A percentile compares a stretch with the other conserved stretches of the same genome.
Conservation (phyloP, 2,329 filamentous ascomycete species). For the Cercospora beticola region DNA sequence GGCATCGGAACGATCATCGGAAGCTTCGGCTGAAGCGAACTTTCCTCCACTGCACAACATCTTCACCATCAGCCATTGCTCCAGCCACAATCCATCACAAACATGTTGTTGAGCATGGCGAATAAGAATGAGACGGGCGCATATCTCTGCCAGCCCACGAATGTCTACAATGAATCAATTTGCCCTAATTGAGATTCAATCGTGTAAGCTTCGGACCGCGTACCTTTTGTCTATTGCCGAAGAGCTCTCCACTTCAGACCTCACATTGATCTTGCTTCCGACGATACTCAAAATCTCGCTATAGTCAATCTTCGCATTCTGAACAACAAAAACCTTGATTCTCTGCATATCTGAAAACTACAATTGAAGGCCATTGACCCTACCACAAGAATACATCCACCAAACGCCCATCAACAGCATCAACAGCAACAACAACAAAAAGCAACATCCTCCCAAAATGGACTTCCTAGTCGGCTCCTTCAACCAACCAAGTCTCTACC, state of each 20-base stretch:
- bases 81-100: neutral
- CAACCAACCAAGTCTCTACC: slow-evolving; percentile 36
- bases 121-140: neutral
- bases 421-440: neutral
- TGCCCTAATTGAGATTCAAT: neutral
- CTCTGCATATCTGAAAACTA: neutral
- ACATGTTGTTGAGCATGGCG: neutral
- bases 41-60: neutral
- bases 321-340: neutral
- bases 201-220: slow-evolving; percentile 15
- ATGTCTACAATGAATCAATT: neutral
- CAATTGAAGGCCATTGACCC: neutral
- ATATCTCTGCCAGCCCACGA: neutral
- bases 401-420: neutral
- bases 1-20: slow-evolving; percentile 7
- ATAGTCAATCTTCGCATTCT: neutral
- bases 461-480: slow-evolving; percentile 41
- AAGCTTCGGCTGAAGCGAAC: slow-evolving; percentile 1
- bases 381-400: neutral
- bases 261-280: neutral
- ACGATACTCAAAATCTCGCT: neutral
- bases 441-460: slow-evolving; percentile 25
- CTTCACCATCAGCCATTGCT: too few species aligned
- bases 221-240: slow-evolving; percentile 7
- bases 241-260: neutral